Conservation (phyloP, 116 monocot species). For the Zostera marina region DNA sequence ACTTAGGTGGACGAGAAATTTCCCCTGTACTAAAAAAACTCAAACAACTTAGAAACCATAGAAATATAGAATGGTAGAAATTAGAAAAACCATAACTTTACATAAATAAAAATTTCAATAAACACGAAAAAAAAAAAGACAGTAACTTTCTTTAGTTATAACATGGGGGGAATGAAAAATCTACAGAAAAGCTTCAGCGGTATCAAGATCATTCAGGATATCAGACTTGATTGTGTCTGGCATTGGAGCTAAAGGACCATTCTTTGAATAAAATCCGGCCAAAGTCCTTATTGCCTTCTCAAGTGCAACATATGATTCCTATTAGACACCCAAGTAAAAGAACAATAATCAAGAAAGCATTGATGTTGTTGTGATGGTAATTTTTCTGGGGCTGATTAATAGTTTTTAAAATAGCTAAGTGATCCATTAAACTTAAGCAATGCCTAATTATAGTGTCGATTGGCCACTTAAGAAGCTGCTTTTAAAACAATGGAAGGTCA, state of each 20-base stretch:
- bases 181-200: slow-evolving; percentile 57
- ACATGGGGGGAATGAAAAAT: background rate
- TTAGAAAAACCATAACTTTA: no score
- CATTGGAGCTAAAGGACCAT: slow-evolving; percentile 65
- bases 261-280: slow-evolving; percentile 79
- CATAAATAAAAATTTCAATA: background rate
- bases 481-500: no score
- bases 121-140: background rate
- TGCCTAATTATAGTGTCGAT: no score
- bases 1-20: no score
- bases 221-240: slow-evolving; percentile 47
- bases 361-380: background rate
- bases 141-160: no score
- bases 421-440: no score
- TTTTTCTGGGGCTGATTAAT: no score
- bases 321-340: background rate
- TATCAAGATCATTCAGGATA: slow-evolving; percentile 56
- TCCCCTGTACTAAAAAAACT: no score
- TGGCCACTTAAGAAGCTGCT: no score
- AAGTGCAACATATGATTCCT: slow-evolving; percentile 80
- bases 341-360: background rate
- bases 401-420: no score
- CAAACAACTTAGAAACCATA: background rate
- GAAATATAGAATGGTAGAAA: no score
- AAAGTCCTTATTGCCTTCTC: slow-evolving; percentile 84